Base-by-base conservation (phyloP, 306 rosid species). In the Trifolium subterraneum region DNA sequence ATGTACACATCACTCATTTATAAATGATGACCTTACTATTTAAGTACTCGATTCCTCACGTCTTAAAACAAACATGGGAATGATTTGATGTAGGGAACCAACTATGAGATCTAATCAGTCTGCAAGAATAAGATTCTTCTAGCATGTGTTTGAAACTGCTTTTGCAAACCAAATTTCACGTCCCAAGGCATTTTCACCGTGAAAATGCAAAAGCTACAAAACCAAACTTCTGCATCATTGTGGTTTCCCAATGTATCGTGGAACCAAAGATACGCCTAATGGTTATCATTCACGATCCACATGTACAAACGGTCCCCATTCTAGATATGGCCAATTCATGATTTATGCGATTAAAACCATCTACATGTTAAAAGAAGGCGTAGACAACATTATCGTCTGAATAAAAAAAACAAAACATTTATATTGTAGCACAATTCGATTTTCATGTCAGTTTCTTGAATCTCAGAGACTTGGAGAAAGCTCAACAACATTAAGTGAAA, bases 401-500 rank as follows among this genome's bases (percentile, higher is more conserved):
- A 3, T 33, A 64, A 1, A 18, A 22, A 47, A 64, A 44, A 54
- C 51, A 15, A 73, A 73, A 73, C 18, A 44, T 18, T 74, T 31
- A 22, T 22, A 58, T 41, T 64, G 27, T 66, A 19, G 70, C 70
- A 56, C 58, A 47, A 36, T 31, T 55, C 54, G 18, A 65, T 22
- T 44, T 72, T 59, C 5, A 18, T 25, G 72, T 19, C 50, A 70
- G 15, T 63, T 44, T 41, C 48, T 56, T 70, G 5, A 75, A 62
- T 35, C 45, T 62, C 35, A 47, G 13, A 45, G 31, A 48, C 29
- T 14, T 25, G 10, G 67, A 10, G 19, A 25, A 74, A 19, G 67
- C 38, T 64, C 58, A 36, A 29, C 33, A 65, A 77, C 66, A 71
- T 72, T 14, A 76, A 56, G 54, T 38, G 50, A 63, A 42, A 77